Evolutionary conservation across 495 filamentous ascomycete genomes (phyloP).

Genomic region (Evansstolkia leycettana): DNA sequence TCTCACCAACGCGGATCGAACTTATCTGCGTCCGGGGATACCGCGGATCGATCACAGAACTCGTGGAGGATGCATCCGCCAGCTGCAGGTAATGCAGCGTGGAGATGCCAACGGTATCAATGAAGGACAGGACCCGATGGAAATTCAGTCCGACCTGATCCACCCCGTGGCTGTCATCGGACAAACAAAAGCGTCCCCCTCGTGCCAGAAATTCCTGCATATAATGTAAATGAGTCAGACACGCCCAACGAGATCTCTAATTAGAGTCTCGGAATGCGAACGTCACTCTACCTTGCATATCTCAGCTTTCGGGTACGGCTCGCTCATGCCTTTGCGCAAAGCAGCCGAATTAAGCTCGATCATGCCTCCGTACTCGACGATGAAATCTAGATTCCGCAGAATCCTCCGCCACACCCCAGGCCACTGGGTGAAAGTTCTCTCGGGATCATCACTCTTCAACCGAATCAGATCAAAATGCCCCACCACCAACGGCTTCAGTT

Average conservation of each 20-base stretch:
- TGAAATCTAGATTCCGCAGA: conserved; percentile 57
- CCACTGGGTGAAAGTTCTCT: conserved; percentile 40
- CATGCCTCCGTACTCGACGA: conserved; percentile 63
- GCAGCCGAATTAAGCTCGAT: conserved; percentile 81
- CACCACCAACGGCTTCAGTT: conserved; percentile 65
- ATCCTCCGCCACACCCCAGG: conserved; percentile 60
- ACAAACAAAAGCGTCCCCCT: conserved; percentile 75
- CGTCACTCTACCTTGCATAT: conserved; percentile 56
- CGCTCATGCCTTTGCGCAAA: conserved; percentile 76
- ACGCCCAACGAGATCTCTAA: background rate
- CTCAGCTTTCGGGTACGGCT: conserved; percentile 75
- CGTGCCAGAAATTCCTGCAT: conserved; percentile 43
- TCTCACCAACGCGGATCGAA: conserved; percentile 11
- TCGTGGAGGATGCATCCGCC: conserved; percentile 10
- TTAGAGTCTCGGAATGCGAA: background rate
- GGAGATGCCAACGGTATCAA: conserved; percentile 34
- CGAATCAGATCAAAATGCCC: conserved; percentile 92
- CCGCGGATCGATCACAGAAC: conserved; percentile 18
- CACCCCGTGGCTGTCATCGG: conserved; percentile 82
- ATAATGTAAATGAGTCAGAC: conserved; percentile 4
- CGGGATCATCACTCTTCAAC: conserved; percentile 57
- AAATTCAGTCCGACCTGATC: conserved; percentile 69
- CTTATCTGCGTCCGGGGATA: conserved; percentile 28
- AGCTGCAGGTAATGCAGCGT: conserved; percentile 29
- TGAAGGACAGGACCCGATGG: conserved; percentile 44